These are phyloP conservation scores for Bauhinia variegata DNA, from an alignment of 306 rosid species.

Conservation along the genomic window DNA sequence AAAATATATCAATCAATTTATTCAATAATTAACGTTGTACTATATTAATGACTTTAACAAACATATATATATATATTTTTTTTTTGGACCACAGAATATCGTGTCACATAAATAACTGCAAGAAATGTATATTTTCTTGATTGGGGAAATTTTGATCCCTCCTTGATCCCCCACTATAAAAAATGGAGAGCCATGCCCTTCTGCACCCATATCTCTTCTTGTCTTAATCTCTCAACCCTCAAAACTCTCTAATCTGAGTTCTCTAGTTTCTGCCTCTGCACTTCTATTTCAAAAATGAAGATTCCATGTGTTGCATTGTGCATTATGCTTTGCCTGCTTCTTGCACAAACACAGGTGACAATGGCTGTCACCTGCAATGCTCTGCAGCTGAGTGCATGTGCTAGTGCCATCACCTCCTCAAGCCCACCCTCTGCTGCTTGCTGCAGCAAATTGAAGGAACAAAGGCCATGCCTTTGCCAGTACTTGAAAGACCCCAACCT, in stretches of 20 bases:
- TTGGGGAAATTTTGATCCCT: too few species aligned
- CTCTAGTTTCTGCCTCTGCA: background rate
- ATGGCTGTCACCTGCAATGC: constrained; percentile 53
- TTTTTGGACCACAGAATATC: too few species aligned
- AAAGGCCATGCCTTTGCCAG: constrained; percentile 63
- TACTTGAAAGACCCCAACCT: constrained; percentile 59
- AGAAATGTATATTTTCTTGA: too few species aligned
- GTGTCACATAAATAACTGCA: too few species aligned
- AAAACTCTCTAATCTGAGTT: too few species aligned
- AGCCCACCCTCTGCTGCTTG: constrained; percentile 46
- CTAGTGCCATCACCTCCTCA: constrained; percentile 42
- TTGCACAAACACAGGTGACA: constrained; percentile 26
- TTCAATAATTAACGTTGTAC: too few species aligned
- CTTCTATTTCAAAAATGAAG: constrained; percentile 40
- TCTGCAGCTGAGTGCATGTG: constrained; percentile 52
- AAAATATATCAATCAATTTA: too few species aligned
- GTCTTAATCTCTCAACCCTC: too few species aligned
- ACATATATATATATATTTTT: too few species aligned
- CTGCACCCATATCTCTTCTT: constrained; percentile 19
- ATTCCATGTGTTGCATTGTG: constrained; percentile 22
- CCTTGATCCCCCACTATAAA: constrained; percentile 50
- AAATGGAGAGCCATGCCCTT: constrained; percentile 11
- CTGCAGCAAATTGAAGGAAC: constrained; percentile 56
- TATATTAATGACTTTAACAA: too few species aligned
- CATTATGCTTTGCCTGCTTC: constrained; percentile 24